Base-by-base conservation (phyloP, 192 early-diverging fungal genomes). In the Chytriomyces sp. region DNA sequence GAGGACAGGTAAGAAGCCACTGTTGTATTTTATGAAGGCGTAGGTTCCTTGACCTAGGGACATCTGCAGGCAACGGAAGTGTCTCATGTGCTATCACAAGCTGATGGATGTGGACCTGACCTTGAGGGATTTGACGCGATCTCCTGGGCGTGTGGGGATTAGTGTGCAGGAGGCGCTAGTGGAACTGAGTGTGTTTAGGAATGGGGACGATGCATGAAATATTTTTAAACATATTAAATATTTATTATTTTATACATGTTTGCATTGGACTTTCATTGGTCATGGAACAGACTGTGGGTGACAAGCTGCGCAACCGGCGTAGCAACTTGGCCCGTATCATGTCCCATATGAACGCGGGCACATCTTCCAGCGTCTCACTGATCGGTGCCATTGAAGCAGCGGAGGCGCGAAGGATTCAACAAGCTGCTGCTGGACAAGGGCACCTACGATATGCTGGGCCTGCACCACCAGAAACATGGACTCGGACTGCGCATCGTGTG, bases 1-100 rank as follows among this genome's bases (percentile, higher is more conserved):
- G 81, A 82, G 53, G 81, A 82, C 22, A 68, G 81, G 78, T 77
- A 59, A 10, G 73, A 63, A 38, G 17, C 38, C n/a, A 25, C 38
- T 37, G 59, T 39, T 72, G 34, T 3, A 28, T 39, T 40, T 49
- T n/a, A 49, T 49, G 44, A 14, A n/a, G 44, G 44, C 17, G 14
- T 3, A n/a, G 22, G 22, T n/a, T 49, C 44, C 22, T 22, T 22
- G 17, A 49, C 44, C 44, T 49, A n/a, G 1, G 17, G 4, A 52
- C n/a, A n/a, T n/a, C n/a, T n/a, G 6, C 28, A 44, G 76, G 57
- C 54, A 74, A 30, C 34, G 72, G 32, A 69, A 75, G 72, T 82
- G 78, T 53, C 52, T 55, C 8, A 61, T 38, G 22, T 80, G 76
- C 41, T 72, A 76, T 57, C 22, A 75, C 5, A 38, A 61, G 28